phyloP scores from a whole-genome alignment of 1,284 basidiomycete species.

The Lignosus rhinocerotis region DNA sequence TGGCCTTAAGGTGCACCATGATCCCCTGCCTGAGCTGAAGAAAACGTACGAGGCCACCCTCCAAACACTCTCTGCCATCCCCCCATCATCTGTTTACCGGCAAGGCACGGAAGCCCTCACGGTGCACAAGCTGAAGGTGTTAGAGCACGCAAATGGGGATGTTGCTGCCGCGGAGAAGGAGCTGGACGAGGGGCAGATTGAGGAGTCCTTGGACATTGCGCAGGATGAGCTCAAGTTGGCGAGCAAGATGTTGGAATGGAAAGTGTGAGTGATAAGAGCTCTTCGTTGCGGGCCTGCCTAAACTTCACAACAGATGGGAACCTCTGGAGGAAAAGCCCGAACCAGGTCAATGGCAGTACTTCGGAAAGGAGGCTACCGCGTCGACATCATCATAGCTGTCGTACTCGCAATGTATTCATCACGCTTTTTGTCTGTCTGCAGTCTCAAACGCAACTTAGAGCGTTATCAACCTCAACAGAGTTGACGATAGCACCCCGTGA shows the following conservation, averaged over 20 bases:
- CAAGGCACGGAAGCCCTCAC: constrained; percentile 89
- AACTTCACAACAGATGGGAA: constrained; percentile 70
- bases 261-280: constrained; percentile 77
- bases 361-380: constrained; percentile 54
- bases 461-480: no score
- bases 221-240: constrained; percentile 80
- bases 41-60: constrained; percentile 84
- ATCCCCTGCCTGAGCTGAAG: constrained; percentile 79
- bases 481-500: no score
- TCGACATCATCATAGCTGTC: constrained; percentile 27
- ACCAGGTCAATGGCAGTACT: constrained; percentile 87
- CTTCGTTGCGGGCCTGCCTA: constrained; percentile 3
- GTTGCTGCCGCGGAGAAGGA: constrained; percentile 69
- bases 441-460: no score
- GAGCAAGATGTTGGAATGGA: constrained; percentile 91
- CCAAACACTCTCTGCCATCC: constrained; percentile 67
- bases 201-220: constrained; percentile 84
- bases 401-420: constrained; percentile 3
- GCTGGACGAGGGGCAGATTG: constrained; percentile 78
- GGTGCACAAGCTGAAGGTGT: constrained; percentile 76
- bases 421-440: neutral
- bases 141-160: constrained; percentile 70
- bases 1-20: constrained; percentile 71
- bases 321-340: constrained; percentile 80
- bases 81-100: constrained; percentile 83